phyloP scores from a whole-genome alignment of 352 stramenopile genomes.

The Phytophthora ramorum region DNA sequence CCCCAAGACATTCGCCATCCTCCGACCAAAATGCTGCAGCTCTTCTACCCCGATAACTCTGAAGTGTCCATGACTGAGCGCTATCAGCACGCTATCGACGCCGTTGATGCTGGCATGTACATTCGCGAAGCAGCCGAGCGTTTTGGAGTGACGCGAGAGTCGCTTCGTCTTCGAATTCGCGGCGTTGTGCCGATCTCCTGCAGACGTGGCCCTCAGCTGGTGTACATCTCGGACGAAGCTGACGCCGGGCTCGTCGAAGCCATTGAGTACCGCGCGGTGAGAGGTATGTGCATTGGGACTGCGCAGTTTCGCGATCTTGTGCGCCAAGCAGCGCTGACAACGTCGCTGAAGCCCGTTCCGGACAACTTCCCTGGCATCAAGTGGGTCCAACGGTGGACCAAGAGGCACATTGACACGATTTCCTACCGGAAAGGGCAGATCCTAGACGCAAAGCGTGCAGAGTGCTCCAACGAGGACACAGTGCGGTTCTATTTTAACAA shows the following conservation, averaged over 20 bases:
- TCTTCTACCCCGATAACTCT: too few species aligned
- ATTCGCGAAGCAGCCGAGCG: too few species aligned
- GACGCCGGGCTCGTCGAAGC: background rate
- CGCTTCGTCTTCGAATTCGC: too few species aligned
- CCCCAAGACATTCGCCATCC: too few species aligned
- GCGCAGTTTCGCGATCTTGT: conserved; percentile 6
- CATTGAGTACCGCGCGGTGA: background rate
- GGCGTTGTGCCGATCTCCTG: too few species aligned
- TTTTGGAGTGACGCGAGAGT: too few species aligned
- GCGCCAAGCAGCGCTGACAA: conserved; percentile 3
- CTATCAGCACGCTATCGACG: too few species aligned
- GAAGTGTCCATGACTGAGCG: too few species aligned
- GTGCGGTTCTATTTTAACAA: conserved; percentile 13
- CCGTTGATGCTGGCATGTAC: too few species aligned
- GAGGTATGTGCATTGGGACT: conserved; percentile 7
- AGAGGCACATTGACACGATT: background rate
- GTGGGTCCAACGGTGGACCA: conserved; percentile 2
- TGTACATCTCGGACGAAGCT: conserved; percentile 1
- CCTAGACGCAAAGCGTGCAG: conserved; percentile 4
- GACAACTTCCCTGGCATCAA: conserved; percentile 7
- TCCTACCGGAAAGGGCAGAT: conserved; percentile 6
- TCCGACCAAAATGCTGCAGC: too few species aligned
- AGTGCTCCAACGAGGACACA: conserved; percentile 3
- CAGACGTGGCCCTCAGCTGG: background rate
- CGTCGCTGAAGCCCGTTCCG: conserved; percentile 1